Evolutionary conservation across 257 asterid genomes (phyloP).

Genomic region (Primulina huaijiensis): DNA sequence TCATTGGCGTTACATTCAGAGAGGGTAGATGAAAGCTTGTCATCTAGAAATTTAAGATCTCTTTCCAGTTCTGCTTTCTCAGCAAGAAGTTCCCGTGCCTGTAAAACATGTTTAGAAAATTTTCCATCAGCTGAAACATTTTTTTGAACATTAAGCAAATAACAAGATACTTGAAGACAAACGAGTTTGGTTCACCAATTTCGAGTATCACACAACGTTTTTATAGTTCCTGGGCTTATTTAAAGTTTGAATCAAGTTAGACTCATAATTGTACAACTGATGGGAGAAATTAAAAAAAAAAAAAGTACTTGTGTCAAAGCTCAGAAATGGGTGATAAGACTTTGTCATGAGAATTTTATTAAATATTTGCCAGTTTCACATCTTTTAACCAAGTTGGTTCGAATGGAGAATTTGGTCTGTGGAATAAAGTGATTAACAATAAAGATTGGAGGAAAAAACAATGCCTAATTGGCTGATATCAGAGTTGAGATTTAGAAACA

Average conservation of each 20-base stretch:
- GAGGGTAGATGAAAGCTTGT: slow-evolving; percentile 61
- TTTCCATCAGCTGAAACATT: not conserved
- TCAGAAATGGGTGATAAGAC: not conserved
- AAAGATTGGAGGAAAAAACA: not conserved
- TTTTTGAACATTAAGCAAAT: not conserved
- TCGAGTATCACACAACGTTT: not conserved
- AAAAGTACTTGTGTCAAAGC: too few relatives aligned
- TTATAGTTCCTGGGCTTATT: too few relatives aligned
- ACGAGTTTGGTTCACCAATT: not conserved
- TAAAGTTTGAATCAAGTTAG: not conserved
- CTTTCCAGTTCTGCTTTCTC: slow-evolving; percentile 59
- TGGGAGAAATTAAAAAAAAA: not conserved
- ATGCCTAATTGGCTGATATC: too few relatives aligned
- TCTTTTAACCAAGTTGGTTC: not conserved
- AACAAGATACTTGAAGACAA: not conserved
- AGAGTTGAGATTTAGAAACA: too few relatives aligned
- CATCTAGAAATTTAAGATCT: slow-evolving; percentile 48
- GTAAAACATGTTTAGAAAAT: slow-evolving; percentile 21
- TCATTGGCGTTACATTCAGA: slow-evolving; percentile 64
- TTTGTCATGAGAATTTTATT: too few relatives aligned
- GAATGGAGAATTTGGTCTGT: too few relatives aligned
- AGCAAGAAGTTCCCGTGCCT: slow-evolving; percentile 46
- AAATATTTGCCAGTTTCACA: not conserved
- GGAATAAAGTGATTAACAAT: not conserved
- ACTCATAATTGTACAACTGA: not conserved